These are phyloP conservation scores for Hordeum vulgare DNA, from an alignment of 176 grass and related monocot species.

Conservation along the genomic window MorexV3_pseudomolecules_assembly NC_058523.1:322652975-322653474, in stretches of 20 bases:
- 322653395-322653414: too few species aligned
- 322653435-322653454: too few species aligned
- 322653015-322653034: not conserved
- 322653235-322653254: not conserved
- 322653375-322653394: too few species aligned
- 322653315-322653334: too few species aligned
- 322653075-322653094: conserved; percentile 23
- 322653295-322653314: too few species aligned
- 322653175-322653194: not conserved
- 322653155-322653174: conserved; percentile 2
- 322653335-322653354: too few species aligned
- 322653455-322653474: too few species aligned
- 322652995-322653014: conserved; percentile 22
- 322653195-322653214: not conserved
- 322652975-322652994: conserved; percentile 80
- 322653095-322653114: not conserved
- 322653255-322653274: too few species aligned
- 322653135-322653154: conserved; percentile 12
- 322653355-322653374: too few species aligned
- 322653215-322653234: conserved; percentile 21
- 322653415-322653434: too few species aligned
- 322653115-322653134: not conserved
- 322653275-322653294: too few species aligned
- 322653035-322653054: not conserved
- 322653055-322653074: not conserved